phyloP scores from a whole-genome alignment of 2,329 filamentous ascomycete genomes.

The Zymoseptoria brevis region DNA sequence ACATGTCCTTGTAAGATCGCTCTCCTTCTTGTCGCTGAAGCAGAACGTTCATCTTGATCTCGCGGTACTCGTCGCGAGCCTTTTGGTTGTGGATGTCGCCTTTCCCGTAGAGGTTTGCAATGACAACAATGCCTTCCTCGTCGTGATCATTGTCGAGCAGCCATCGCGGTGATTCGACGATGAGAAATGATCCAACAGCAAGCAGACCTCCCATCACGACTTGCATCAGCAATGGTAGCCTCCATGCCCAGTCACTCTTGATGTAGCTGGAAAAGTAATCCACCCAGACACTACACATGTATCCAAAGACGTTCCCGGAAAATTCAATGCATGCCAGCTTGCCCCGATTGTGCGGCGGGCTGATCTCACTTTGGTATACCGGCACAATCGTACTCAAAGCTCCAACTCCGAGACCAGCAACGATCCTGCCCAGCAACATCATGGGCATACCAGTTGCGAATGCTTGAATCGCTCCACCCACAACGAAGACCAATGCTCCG shows the following conservation, averaged over 20 bases:
- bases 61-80: constrained; percentile 90
- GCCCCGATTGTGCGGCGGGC: constrained; percentile 89
- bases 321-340: constrained; percentile 97
- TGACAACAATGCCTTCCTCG: constrained; percentile 95
- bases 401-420: constrained; percentile 45
- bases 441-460: constrained; percentile 75
- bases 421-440: constrained; percentile 57
- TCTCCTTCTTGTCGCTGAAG: constrained; percentile 92
- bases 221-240: constrained; percentile 81
- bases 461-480: constrained; percentile 78
- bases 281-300: constrained; percentile 95
- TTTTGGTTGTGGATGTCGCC: constrained; percentile 91
- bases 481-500: constrained; percentile 78
- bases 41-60: constrained; percentile 97
- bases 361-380: constrained; percentile 52
- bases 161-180: constrained; percentile 96
- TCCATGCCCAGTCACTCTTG: constrained; percentile 77
- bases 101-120: constrained; percentile 92
- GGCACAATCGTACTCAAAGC: constrained; percentile 45
- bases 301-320: constrained; percentile 91
- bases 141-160: constrained; percentile 95
- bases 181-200: constrained; percentile 77
- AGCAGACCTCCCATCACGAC: constrained; percentile 88
- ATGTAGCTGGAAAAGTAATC: constrained; percentile 97
- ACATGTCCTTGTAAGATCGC: constrained; percentile 88